Conservation (phyloP, 129 eudicot species). For the Flaveria bidentis region DNA sequence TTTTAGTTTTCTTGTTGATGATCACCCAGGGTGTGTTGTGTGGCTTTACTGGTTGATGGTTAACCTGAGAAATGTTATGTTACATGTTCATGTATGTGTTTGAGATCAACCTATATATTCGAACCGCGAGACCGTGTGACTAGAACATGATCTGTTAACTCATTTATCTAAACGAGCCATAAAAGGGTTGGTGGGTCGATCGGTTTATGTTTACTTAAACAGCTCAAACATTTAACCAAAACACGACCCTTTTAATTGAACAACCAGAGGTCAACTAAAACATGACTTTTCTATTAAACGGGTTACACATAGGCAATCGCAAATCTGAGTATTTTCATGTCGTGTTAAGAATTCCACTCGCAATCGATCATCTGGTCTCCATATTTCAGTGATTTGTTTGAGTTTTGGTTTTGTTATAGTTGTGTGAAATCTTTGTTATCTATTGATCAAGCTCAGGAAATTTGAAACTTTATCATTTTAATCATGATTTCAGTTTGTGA, state of each 20-base stretch:
- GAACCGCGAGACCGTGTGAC: too few relatives aligned
- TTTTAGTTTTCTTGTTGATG: background rate
- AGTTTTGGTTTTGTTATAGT: background rate
- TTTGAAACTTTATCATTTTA: too few relatives aligned
- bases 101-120: too few relatives aligned
- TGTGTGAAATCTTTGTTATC: background rate
- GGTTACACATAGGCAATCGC: too few relatives aligned
- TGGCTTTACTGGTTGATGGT: background rate
- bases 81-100: too few relatives aligned
- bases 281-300: background rate
- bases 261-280: background rate
- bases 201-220: too few relatives aligned
- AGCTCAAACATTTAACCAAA: too few relatives aligned
- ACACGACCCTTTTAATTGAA: too few relatives aligned
- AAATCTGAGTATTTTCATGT: too few relatives aligned
- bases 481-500: too few relatives aligned
- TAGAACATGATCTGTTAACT: background rate
- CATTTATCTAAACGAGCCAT: background rate
- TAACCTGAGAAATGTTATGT: background rate
- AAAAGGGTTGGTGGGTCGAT: background rate
- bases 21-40: background rate
- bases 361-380: background rate
- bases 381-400: background rate
- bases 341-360: background rate
- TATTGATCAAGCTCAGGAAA: too few relatives aligned